A percentile compares a stretch with the other conserved stretches of the same genome.
Evolutionary conservation across 495 filamentous ascomycete species (phyloP).

Genomic region (Elaphomyces granulatus): DNA sequence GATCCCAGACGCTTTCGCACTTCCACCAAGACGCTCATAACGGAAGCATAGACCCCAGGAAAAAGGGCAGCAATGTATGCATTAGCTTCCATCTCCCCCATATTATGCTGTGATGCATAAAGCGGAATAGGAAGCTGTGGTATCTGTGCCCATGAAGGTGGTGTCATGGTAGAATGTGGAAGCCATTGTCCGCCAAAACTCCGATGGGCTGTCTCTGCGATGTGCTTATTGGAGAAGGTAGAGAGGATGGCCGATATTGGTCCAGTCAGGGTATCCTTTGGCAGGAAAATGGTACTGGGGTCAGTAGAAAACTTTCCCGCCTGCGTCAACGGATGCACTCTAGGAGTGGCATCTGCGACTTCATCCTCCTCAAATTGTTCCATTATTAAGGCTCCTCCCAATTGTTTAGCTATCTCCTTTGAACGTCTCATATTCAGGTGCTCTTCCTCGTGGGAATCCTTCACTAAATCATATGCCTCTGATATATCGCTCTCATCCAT

Average conservation of each 20-base stretch:
- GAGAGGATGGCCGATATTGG: slow-evolving; percentile 52
- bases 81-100: slow-evolving; percentile 82
- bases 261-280: slow-evolving; percentile 46
- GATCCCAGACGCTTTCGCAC: slow-evolving; percentile 70
- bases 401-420: slow-evolving; percentile 30
- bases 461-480: slow-evolving; percentile 31
- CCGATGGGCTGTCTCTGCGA: slow-evolving; percentile 49
- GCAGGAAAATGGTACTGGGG: slow-evolving; percentile 58
- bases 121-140: slow-evolving; percentile 57
- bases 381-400: slow-evolving; percentile 35
- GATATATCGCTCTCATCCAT: slow-evolving; percentile 16
- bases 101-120: slow-evolving; percentile 51
- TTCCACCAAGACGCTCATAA: slow-evolving; percentile 63
- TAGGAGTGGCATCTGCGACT: slow-evolving; percentile 21
- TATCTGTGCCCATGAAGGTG: slow-evolving; percentile 30
- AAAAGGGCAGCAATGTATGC: slow-evolving; percentile 63
- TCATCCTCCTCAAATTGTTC: slow-evolving; percentile 35
- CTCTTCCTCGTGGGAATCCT: slow-evolving; percentile 15
- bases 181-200: slow-evolving; percentile 61
- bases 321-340: slow-evolving; percentile 49
- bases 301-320: slow-evolving; percentile 48
- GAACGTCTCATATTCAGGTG: slow-evolving; percentile 25
- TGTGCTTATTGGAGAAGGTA: slow-evolving; percentile 54
- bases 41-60: slow-evolving; percentile 64
- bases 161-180: slow-evolving; percentile 54